A percentile compares a stretch with the other conserved stretches of the same genome.
Conservation (phyloP, 805 yeast species). For the Cyberlindnera suaveolens region DNA sequence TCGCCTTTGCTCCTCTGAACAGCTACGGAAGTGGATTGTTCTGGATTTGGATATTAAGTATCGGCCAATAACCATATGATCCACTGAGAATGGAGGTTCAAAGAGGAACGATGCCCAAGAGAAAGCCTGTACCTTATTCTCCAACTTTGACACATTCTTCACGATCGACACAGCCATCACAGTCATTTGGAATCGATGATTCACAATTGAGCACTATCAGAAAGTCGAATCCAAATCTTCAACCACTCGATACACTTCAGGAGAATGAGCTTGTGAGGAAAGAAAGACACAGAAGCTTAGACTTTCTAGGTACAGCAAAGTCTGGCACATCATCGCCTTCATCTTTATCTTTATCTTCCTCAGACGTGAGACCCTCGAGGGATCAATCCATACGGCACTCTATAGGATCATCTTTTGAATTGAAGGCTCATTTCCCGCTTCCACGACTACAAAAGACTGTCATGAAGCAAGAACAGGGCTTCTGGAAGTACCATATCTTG, state of each 20-base stretch:
- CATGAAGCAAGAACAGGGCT: conserved; percentile 5
- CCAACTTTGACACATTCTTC: too few species aligned
- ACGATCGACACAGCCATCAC: too few species aligned
- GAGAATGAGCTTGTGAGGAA: background rate
- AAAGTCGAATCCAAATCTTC: conserved; percentile 22
- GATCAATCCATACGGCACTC: conserved; percentile 6
- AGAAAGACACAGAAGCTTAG: background rate
- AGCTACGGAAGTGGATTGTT: background rate
- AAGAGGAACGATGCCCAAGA: too few species aligned
- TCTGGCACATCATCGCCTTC: too few species aligned
- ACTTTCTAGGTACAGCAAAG: too few species aligned
- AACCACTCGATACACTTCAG: conserved; percentile 12
- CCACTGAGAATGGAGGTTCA: too few species aligned
- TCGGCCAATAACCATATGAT: background rate
- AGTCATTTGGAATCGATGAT: too few species aligned
- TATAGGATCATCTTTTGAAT: conserved; percentile 6
- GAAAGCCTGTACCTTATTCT: too few species aligned
- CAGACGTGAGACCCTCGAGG: background rate
- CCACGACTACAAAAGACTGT: background rate
- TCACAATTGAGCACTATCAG: conserved; percentile 5
- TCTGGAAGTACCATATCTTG: conserved; percentile 52
- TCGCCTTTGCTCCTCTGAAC: background rate
- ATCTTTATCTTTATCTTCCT: background rate
- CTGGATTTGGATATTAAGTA: background rate
- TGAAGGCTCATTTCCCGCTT: background rate